Conservation (phyloP, 1,284 basidiomycete genomes). For the Cryptococcus neoformans region DNA sequence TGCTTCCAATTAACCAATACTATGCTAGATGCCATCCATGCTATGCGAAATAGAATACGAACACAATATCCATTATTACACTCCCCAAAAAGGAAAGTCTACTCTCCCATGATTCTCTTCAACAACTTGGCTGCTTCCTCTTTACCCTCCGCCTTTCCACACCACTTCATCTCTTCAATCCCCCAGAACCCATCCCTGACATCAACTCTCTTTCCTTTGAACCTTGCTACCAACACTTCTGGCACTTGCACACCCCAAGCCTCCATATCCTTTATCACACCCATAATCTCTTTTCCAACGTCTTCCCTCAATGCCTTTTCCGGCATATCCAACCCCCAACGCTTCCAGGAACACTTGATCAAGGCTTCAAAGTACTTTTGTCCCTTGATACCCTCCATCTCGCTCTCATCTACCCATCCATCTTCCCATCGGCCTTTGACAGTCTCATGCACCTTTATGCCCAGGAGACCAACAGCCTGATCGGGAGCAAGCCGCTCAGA, state of each 20-base stretch:
- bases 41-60: background rate
- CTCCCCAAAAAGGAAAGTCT: no score
- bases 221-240: slow-evolving; percentile 1
- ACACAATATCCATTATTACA: background rate
- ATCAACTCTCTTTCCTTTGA: background rate
- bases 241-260: slow-evolving; percentile 10
- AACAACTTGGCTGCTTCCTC: slow-evolving; percentile 4
- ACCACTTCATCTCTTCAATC: background rate
- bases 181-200: background rate
- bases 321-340: slow-evolving; percentile 11
- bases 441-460: background rate
- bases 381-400: background rate
- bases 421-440: background rate
- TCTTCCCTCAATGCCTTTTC: background rate
- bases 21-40: background rate
- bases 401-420: slow-evolving; percentile 3
- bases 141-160: background rate
- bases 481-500: background rate
- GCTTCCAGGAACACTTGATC: slow-evolving; percentile 12
- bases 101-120: slow-evolving; percentile 3
- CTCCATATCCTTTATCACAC: slow-evolving; percentile 14
- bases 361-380: slow-evolving; percentile 19
- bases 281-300: slow-evolving; percentile 11
- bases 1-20: background rate
- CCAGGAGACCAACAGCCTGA: background rate